Percentiles rank a stretch among this genome's conserved stretches.
phyloP scores from a whole-genome alignment of 2,329 filamentous ascomycete species.

The Aspergillus fructus region DNA sequence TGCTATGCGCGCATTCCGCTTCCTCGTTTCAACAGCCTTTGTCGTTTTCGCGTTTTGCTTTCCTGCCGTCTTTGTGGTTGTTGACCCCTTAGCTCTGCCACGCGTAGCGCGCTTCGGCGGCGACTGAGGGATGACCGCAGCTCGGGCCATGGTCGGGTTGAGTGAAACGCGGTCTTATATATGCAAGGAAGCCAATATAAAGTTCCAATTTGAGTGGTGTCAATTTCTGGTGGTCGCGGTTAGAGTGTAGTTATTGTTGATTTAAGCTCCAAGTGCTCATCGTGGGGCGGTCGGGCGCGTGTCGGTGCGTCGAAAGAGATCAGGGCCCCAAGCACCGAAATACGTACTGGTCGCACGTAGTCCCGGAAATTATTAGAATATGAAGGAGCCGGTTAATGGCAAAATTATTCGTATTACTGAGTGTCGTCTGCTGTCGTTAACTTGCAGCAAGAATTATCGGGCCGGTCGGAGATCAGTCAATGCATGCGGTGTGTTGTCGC shows the following conservation, averaged over 20 bases:
- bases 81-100: slow-evolving; percentile 16
- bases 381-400: neutral
- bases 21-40: slow-evolving; percentile 15
- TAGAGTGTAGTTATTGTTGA: neutral
- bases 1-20: slow-evolving; percentile 10
- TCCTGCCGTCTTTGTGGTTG: slow-evolving; percentile 10
- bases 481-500: slow-evolving; percentile 1
- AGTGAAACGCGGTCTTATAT: neutral
- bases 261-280: neutral
- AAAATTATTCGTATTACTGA: neutral
- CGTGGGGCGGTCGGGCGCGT: neutral
- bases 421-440: slow-evolving; percentile 3
- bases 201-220: neutral
- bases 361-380: neutral
- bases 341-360: neutral
- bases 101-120: slow-evolving; percentile 23
- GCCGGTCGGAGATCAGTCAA: neutral
- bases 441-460: slow-evolving; percentile 2
- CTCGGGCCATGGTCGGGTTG: slow-evolving; percentile 23
- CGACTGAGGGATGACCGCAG: slow-evolving; percentile 25
- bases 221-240: neutral
- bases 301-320: neutral
- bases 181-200: neutral
- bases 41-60: slow-evolving; percentile 14
- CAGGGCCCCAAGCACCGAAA: too few species aligned